Percentiles rank a stretch among this genome's conserved stretches.
These are phyloP conservation scores for Magnolia sinica DNA, from an alignment of 164 flowering plant species.

Conservation along the genomic window DNA sequence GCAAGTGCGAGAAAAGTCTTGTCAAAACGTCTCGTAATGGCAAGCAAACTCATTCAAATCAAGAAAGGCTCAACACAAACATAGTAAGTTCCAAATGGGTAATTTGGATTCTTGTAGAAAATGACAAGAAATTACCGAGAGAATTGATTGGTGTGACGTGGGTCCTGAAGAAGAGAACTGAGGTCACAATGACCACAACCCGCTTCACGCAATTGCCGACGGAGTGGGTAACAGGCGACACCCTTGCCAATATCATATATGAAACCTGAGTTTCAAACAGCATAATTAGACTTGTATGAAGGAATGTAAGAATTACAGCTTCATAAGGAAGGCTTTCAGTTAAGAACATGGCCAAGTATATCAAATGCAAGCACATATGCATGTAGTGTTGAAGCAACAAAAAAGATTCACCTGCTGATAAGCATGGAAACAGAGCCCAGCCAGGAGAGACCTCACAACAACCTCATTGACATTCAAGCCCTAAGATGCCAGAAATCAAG, in stretches of 20 bases:
- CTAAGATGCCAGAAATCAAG: slow-evolving; percentile 23
- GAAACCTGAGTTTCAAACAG: slow-evolving; percentile 54
- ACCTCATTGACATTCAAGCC: slow-evolving; percentile 69
- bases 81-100: neutral
- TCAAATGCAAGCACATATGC: neutral
- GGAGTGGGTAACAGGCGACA: slow-evolving; percentile 97
- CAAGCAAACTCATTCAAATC: neutral
- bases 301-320: neutral
- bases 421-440: slow-evolving; percentile 96
- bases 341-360: neutral
- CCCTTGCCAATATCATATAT: slow-evolving; percentile 87
- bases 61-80: too few species aligned
- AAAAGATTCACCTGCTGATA: slow-evolving; percentile 74
- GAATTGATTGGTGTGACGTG: slow-evolving; percentile 77
- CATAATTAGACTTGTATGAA: neutral
- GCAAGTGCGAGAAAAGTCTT: neutral
- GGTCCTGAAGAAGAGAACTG: slow-evolving; percentile 81
- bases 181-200: slow-evolving; percentile 88
- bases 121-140: slow-evolving; percentile 47
- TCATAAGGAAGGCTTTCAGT: neutral
- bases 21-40: neutral
- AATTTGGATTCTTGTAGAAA: neutral
- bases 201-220: slow-evolving; percentile 98
- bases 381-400: neutral
- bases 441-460: slow-evolving; percentile 57